phyloP scores from a whole-genome alignment of 345 rosid genomes.

The Streptanthus diversifolius region DNA sequence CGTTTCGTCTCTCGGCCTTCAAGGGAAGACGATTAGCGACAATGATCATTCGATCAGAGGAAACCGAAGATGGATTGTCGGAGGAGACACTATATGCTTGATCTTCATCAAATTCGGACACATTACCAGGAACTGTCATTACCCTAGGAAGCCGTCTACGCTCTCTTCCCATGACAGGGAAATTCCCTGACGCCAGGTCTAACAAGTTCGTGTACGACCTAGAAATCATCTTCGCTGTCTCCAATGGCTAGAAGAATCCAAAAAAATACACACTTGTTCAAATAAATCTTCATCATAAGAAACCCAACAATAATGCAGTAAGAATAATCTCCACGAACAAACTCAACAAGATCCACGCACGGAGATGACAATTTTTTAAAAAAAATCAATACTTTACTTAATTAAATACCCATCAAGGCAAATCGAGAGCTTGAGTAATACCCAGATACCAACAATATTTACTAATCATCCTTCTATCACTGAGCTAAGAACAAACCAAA shows the following conservation, averaged over 20 bases:
- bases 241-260: slow-evolving; percentile 2
- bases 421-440: slow-evolving; percentile 18
- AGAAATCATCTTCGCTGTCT: slow-evolving; percentile 34
- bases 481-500: background rate
- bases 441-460: background rate
- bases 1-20: slow-evolving; percentile 35
- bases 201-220: slow-evolving; percentile 38
- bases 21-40: slow-evolving; percentile 37
- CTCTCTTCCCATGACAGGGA: slow-evolving; percentile 42
- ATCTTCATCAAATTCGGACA: slow-evolving; percentile 38
- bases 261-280: background rate
- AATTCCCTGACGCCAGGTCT: slow-evolving; percentile 40
- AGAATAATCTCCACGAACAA: slow-evolving; percentile 11
- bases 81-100: slow-evolving; percentile 38
- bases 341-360: slow-evolving; percentile 26
- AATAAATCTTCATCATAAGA: slow-evolving; percentile 25
- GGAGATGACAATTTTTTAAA: background rate
- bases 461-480: slow-evolving; percentile 19
- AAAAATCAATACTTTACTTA: background rate
- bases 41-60: slow-evolving; percentile 39
- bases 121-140: slow-evolving; percentile 41
- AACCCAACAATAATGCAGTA: background rate
- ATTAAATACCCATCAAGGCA: background rate
- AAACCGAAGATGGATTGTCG: slow-evolving; percentile 36
- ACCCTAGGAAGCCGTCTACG: slow-evolving; percentile 36